Percentiles rank a stretch among this genome's conserved stretches.
Evolutionary conservation across 352 stramenopile species (phyloP).

Genomic region (Elongisporangium undulatum): DNA sequence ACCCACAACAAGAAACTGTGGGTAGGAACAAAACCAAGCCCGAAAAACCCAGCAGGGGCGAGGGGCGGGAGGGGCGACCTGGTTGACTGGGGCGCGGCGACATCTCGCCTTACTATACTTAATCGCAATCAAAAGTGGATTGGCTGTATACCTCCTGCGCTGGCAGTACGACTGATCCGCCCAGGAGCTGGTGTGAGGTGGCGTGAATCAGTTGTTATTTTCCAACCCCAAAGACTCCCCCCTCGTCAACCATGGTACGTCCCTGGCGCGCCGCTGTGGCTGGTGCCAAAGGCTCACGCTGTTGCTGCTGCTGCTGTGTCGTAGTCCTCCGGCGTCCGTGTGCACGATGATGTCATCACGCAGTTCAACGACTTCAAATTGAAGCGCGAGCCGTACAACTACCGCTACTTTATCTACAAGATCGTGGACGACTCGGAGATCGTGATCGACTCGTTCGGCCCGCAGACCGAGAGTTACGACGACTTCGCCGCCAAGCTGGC

Average conservation of each 20-base stretch:
- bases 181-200: background rate
- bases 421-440: conserved; percentile 93
- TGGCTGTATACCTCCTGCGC: conserved; percentile 1
- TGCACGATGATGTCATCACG: conserved; percentile 89
- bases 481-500: conserved; percentile 84
- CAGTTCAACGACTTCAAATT: conserved; percentile 97
- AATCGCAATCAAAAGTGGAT: conserved; percentile 9
- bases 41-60: too few relatives aligned
- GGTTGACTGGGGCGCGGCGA: background rate
- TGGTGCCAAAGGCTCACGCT: background rate
- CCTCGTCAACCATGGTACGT: conserved; percentile 14
- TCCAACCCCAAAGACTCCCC: conserved; percentile 17
- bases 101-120: conserved; percentile 11
- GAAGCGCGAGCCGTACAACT: conserved; percentile 88
- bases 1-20: background rate
- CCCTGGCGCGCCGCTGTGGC: too few relatives aligned
- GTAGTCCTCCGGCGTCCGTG: conserved; percentile 92
- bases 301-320: conserved; percentile 2
- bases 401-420: conserved; percentile 96
- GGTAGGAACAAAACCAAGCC: background rate
- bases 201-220: conserved; percentile 22
- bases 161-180: background rate
- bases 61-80: background rate
- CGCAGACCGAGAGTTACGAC: conserved; percentile 76
- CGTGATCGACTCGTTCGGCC: conserved; percentile 87